A percentile compares a stretch with the other conserved stretches of the same genome.
Conservation (phyloP, 352 stramenopile genomes). For the Globisporangium apiculatum region DNA sequence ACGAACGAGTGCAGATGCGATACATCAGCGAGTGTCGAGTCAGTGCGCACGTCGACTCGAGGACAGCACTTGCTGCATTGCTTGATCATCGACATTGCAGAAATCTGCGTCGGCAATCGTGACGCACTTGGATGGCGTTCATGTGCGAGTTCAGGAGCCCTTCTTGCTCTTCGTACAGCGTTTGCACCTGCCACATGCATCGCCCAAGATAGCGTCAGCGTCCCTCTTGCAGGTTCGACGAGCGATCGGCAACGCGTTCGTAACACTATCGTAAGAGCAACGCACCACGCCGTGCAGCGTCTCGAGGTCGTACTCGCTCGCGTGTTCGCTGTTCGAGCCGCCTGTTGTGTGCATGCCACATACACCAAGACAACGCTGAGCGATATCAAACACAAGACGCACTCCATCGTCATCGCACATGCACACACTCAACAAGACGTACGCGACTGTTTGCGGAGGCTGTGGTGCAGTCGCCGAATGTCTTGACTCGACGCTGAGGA, state of each 20-base stretch:
- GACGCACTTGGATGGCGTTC: conserved; percentile 87
- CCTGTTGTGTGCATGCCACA: conserved; percentile 4
- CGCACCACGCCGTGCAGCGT: conserved; percentile 58
- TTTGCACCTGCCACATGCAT: conserved; percentile 54
- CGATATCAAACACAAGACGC: neutral
- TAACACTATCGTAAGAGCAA: neutral
- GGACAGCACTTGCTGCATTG: too few species aligned
- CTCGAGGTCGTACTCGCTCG: conserved; percentile 42
- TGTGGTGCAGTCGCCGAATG: conserved; percentile 52
- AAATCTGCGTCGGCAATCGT: neutral
- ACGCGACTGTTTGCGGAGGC: conserved; percentile 44
- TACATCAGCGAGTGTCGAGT: too few species aligned
- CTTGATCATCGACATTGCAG: too few species aligned
- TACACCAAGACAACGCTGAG: too few species aligned
- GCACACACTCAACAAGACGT: neutral
- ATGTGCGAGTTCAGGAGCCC: conserved; percentile 95
- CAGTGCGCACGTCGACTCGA: too few species aligned
- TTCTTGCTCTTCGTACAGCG: conserved; percentile 96
- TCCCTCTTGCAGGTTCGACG: too few species aligned
- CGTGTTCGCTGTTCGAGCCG: conserved; percentile 16
- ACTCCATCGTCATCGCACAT: neutral
- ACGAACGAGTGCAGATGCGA: neutral
- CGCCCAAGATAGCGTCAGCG: too few species aligned
- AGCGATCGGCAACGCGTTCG: too few species aligned
- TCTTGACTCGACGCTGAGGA: conserved; percentile 44